Base-by-base conservation (phyloP, 2,329 filamentous ascomycete genomes). In the Botrytis galanthina region DNA sequence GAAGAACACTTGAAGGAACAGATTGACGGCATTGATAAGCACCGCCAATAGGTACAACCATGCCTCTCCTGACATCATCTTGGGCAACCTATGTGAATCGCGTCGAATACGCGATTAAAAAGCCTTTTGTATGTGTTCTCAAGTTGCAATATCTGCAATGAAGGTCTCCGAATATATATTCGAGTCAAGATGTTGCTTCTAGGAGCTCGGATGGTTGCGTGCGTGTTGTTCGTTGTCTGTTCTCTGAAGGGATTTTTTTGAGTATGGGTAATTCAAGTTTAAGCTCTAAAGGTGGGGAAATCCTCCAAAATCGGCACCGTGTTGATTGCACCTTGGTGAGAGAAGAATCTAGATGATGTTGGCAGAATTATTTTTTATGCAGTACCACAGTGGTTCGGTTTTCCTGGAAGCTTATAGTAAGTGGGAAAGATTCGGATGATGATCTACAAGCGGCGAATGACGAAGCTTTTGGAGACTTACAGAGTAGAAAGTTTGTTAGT, bases 1-100 rank as follows among this genome's bases (percentile, higher is more conserved):
- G 87, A 99, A 99, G 89, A 99, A 99, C 80, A 99, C 96, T 87
- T 99, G 97, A 74, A 99, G 89, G 85, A 99, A 99, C 82, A 99
- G 90, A 88, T 99, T 99, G 90, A 99, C 95, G 87, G 96, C 96
- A 87, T 99, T 99, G 88, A 99, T 97, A 83, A 99, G 89, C 84
- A 99, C 97, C 85, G 95, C 92, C 85, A 99, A 89, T 81, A 99
- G 91, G 87, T 97, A 99, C 83, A 99, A 88, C 96, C 96, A 98
- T 84, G 95, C 95, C 89, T 98, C 95, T 84, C 95, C 95, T 81
- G 95, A 97, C 95, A 98, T 98, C 82, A 83, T 90, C 84, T 79
- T 78, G 73, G 73, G 74, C 75, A 71, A 62, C 14, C n/a, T 39
- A 59, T 71, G 29, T 32, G 61, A 63, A 67, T 75, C 59, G 72